phyloP scores from a whole-genome alignment of 164 flowering plant species.

The Liquidambar formosana region DNA sequence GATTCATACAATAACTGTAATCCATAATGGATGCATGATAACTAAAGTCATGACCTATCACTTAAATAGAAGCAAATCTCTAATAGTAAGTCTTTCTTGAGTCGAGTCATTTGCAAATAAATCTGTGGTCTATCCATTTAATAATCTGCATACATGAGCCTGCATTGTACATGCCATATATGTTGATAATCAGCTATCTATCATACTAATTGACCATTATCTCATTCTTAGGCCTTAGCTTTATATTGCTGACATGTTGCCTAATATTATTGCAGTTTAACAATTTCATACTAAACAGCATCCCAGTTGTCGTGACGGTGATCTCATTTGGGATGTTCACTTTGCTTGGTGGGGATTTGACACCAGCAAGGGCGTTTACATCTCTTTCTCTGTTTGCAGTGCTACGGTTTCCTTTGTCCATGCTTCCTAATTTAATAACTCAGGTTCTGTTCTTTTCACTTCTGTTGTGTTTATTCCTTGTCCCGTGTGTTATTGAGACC shows the following conservation, averaged over 20 bases:
- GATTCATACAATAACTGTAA: no score
- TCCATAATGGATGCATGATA: no score
- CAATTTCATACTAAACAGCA: conserved; percentile 61
- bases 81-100: no score
- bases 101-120: background rate
- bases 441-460: conserved; percentile 42
- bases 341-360: conserved; percentile 71
- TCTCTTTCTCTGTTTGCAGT: conserved; percentile 75
- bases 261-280: conserved; percentile 55
- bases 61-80: no score
- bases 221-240: background rate
- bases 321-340: conserved; percentile 70
- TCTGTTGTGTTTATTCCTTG: background rate
- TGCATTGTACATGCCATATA: background rate
- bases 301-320: conserved; percentile 76
- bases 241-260: background rate
- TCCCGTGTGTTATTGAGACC: background rate
- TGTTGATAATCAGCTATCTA: background rate
- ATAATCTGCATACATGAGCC: background rate
- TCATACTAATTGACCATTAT: background rate
- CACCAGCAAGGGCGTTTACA: conserved; percentile 80
- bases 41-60: no score
- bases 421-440: conserved; percentile 75
- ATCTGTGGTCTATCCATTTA: background rate
- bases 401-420: conserved; percentile 61